Percentiles rank a stretch among this genome's conserved stretches.
Evolutionary conservation across 2,329 filamentous ascomycete genomes (phyloP).

Genomic region (Colletotrichum tanaceti): DNA sequence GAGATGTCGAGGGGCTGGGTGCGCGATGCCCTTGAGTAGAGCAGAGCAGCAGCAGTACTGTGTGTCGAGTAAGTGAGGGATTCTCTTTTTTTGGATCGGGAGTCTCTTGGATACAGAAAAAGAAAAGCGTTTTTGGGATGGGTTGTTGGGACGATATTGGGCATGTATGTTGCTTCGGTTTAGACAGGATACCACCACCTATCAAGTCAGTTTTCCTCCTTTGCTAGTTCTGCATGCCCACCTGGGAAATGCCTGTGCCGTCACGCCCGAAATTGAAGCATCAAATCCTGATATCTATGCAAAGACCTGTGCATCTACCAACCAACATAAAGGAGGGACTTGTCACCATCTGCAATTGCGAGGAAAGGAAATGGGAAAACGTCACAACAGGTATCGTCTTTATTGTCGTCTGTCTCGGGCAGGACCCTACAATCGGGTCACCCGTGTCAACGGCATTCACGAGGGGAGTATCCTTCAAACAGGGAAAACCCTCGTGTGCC

Average conservation of each 20-base stretch:
- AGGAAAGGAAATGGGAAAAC: not conserved
- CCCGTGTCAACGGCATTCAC: constrained; percentile 16
- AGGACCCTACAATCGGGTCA: constrained; percentile 13
- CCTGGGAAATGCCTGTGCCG: not conserved
- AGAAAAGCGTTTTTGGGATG: constrained; percentile 6
- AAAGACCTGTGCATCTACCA: not conserved
- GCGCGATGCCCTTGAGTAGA: constrained; percentile 23
- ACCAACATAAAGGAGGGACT: not conserved
- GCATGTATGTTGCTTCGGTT: not conserved
- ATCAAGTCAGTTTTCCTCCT: constrained; percentile 16
- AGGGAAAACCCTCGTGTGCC: constrained; percentile 13
- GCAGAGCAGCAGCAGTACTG: not conserved
- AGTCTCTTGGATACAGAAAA: constrained; percentile 16
- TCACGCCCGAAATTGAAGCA: constrained; percentile 1
- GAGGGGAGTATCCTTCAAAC: constrained; percentile 11
- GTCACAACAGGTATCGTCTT: constrained; percentile 39
- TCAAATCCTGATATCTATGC: not conserved
- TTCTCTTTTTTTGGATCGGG: not conserved
- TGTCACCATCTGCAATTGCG: not conserved
- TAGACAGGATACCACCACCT: constrained; percentile 27
- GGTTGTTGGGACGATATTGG: constrained; percentile 9
- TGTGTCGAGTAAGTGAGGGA: not conserved
- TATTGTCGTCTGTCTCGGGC: constrained; percentile 34
- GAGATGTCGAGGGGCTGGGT: constrained; percentile 70
- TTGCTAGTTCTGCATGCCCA: not conserved